Percentiles rank a stretch among this genome's conserved stretches.
Conservation (phyloP, 106 monocot species). For the Dioscorea zingiberensis region DNA sequence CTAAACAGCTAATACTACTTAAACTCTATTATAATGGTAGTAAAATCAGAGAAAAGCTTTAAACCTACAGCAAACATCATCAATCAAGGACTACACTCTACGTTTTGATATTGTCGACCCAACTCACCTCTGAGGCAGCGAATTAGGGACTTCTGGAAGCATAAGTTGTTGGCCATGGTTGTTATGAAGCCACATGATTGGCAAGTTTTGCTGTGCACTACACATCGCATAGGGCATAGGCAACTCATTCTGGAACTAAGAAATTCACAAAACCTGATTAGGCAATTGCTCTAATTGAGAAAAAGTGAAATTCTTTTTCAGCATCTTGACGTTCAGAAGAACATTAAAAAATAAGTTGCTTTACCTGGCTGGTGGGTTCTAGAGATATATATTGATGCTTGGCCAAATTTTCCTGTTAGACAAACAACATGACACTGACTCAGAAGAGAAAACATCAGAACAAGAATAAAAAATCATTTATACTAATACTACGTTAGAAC, state of each 20-base stretch:
- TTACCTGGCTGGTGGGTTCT: slow-evolving; percentile 31
- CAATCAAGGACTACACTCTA: background rate
- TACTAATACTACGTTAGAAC: background rate
- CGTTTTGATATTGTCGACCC: too few species aligned
- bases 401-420: slow-evolving; percentile 25
- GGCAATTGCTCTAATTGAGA: background rate
- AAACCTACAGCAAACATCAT: background rate
- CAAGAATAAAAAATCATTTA: background rate
- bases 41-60: background rate
- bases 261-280: background rate
- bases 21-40: too few species aligned
- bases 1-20: too few species aligned
- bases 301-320: too few species aligned
- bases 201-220: slow-evolving; percentile 32
- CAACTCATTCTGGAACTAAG: slow-evolving; percentile 60
- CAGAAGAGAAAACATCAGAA: background rate
- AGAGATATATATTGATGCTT: slow-evolving; percentile 34
- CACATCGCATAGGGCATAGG: slow-evolving; percentile 38
- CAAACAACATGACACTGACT: background rate
- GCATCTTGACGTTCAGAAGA: too few species aligned
- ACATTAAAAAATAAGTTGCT: background rate
- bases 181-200: slow-evolving; percentile 48
- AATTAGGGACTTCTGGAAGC: slow-evolving; percentile 31
- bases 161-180: slow-evolving; percentile 35
- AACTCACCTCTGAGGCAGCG: slow-evolving; percentile 46